Percentiles rank a stretch among this genome's conserved stretches.
These are phyloP conservation scores for Colletotrichum viniferum DNA, from an alignment of 2,329 filamentous ascomycete species.

Conservation along the genomic window DNA sequence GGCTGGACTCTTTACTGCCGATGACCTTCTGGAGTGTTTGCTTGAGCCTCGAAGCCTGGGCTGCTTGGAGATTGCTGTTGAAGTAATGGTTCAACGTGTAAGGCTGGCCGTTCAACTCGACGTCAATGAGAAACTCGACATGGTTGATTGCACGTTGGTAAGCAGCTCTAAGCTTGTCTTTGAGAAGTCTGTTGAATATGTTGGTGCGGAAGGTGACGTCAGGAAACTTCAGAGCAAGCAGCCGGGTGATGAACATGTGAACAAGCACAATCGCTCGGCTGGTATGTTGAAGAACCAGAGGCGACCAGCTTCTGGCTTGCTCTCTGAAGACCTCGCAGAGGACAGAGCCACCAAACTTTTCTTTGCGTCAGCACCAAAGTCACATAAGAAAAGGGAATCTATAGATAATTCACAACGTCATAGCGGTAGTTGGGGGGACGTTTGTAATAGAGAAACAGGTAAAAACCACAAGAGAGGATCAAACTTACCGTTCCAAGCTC, in stretches of 20 bases:
- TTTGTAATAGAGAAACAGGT: background rate
- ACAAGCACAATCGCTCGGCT: slow-evolving; percentile 54
- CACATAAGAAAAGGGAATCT: background rate
- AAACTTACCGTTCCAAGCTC: slow-evolving; percentile 55
- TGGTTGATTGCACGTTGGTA: slow-evolving; percentile 56
- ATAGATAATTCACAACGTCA: background rate
- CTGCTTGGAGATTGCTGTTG: slow-evolving; percentile 38
- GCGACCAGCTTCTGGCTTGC: slow-evolving; percentile 59
- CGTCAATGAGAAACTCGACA: slow-evolving; percentile 52
- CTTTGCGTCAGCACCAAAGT: background rate
- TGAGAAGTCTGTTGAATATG: slow-evolving; percentile 46
- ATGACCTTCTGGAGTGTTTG: background rate
- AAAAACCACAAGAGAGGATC: background rate
- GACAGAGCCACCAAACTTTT: slow-evolving; percentile 41
- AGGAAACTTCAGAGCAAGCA: slow-evolving; percentile 46
- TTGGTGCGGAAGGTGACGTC: slow-evolving; percentile 46
- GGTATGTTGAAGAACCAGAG: slow-evolving; percentile 52
- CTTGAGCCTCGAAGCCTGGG: slow-evolving; percentile 17
- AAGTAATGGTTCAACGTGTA: slow-evolving; percentile 60
- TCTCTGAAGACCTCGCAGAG: slow-evolving; percentile 52
- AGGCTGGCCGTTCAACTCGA: slow-evolving; percentile 51
- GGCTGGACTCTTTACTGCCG: background rate
- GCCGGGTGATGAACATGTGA: slow-evolving; percentile 53
- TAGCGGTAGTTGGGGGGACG: background rate
- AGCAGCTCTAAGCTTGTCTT: slow-evolving; percentile 45